A percentile compares a stretch with the other conserved stretches of the same genome.
phyloP scores from a whole-genome alignment of 2,329 filamentous ascomycete species.

The Thielaviopsis ethacetica region DNA sequence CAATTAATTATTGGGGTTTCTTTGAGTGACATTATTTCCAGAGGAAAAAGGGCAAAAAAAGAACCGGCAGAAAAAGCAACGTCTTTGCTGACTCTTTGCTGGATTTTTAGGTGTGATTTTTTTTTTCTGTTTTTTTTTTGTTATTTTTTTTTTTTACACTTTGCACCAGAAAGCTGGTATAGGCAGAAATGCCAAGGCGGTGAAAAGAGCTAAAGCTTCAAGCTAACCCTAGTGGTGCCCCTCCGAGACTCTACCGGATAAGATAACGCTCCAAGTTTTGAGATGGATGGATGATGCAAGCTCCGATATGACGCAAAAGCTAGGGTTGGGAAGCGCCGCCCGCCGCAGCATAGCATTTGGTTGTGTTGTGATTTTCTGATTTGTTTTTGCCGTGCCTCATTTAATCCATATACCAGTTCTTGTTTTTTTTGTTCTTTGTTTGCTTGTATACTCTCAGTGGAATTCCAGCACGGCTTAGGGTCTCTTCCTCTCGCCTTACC shows the following conservation, averaged over 20 bases:
- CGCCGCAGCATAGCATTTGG: not conserved
- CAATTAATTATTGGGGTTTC: not conserved
- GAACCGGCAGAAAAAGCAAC: not conserved
- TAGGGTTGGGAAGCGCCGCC: not conserved
- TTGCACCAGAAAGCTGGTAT: not conserved
- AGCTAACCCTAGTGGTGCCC: not conserved
- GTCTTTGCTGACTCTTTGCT: not conserved
- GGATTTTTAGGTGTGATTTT: too few species aligned
- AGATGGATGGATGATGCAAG: not conserved
- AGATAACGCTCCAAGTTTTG: not conserved
- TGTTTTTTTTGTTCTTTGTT: not conserved
- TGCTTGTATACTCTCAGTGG: not conserved
- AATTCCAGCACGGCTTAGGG: not conserved
- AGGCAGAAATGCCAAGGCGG: not conserved
- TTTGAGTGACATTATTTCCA: not conserved
- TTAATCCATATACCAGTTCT: too few species aligned
- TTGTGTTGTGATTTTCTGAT: not conserved
- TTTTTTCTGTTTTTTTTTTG: too few species aligned
- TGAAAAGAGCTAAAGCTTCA: not conserved
- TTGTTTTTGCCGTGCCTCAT: not conserved
- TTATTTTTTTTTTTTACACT: too few species aligned
- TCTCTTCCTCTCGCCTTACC: not conserved
- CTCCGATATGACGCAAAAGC: not conserved
- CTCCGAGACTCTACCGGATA: slow-evolving; percentile 4
- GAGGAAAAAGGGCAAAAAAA: not conserved